phyloP scores from a whole-genome alignment of 2,329 filamentous ascomycete species.

The Aspergillus udagawae region DNA sequence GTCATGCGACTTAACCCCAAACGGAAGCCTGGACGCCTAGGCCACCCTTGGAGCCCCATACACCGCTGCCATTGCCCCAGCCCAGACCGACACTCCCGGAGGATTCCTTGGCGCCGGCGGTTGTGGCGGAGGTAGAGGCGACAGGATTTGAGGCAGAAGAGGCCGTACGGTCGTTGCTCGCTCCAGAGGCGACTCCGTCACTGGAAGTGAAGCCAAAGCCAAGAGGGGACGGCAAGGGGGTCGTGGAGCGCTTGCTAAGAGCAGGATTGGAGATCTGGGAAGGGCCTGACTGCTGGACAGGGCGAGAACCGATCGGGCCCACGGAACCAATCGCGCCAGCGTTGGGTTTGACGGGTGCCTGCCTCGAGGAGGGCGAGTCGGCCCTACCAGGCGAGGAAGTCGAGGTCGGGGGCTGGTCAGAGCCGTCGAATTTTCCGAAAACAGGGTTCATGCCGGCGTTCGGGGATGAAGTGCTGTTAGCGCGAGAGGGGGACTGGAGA shows the following conservation, averaged over 20 bases:
- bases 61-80: constrained; percentile 76
- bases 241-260: constrained; percentile 78
- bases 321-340: constrained; percentile 61
- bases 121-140: constrained; percentile 40
- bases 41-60: constrained; percentile 79
- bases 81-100: constrained; percentile 49
- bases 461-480: constrained; percentile 82
- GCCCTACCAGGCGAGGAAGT: constrained; percentile 75
- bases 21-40: constrained; percentile 88
- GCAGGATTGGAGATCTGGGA: constrained; percentile 51
- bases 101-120: constrained; percentile 36
- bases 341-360: constrained; percentile 53
- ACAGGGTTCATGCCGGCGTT: constrained; percentile 40
- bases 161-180: constrained; percentile 49
- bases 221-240: constrained; percentile 84
- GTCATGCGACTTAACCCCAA: constrained; percentile 64
- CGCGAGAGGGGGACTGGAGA: constrained; percentile 59
- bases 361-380: constrained; percentile 68
- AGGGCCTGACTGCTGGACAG: constrained; percentile 55
- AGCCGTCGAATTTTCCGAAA: constrained; percentile 56
- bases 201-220: constrained; percentile 65
- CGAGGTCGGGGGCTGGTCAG: constrained; percentile 69
- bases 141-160: constrained; percentile 59
- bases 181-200: constrained; percentile 33
- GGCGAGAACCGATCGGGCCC: constrained; percentile 90